Conservation (phyloP, 768 basidiomycete species). For the Russula sp. region DNA sequence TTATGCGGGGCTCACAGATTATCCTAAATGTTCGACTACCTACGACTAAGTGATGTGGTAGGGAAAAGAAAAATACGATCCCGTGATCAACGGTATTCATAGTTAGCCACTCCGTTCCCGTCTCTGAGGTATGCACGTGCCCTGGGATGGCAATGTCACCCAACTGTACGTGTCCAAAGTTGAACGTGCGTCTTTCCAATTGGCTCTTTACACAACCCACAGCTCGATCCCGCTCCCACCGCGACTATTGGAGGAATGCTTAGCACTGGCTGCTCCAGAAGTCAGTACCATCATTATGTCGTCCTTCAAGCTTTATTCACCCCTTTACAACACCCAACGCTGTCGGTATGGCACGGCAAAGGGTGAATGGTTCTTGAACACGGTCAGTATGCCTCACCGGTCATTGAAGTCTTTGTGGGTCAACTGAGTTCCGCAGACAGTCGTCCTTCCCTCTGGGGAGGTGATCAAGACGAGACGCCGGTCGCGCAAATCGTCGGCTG, state of each 20-base stretch:
- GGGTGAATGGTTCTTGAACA: constrained; percentile 86
- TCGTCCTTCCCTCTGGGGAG: constrained; percentile 82
- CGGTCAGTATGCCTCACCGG: constrained; percentile 38
- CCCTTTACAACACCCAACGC: constrained; percentile 50
- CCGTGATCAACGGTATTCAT: too few species aligned
- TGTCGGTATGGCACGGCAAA: constrained; percentile 87
- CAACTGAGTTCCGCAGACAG: constrained; percentile 47
- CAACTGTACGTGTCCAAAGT: constrained; percentile 39
- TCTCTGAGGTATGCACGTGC: too few species aligned
- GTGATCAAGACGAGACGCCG: constrained; percentile 84
- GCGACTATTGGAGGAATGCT: constrained; percentile 86
- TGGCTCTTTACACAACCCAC: neutral
- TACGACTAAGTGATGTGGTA: too few species aligned
- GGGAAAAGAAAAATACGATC: too few species aligned
- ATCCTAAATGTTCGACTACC: too few species aligned
- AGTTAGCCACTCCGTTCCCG: too few species aligned
- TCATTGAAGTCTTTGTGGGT: too few species aligned
- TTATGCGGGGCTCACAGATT: too few species aligned
- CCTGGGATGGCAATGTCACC: too few species aligned
- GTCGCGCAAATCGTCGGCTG: constrained; percentile 79
- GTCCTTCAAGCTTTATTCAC: neutral
- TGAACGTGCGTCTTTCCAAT: neutral
- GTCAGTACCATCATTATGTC: constrained; percentile 34
- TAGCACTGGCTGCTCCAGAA: constrained; percentile 82
- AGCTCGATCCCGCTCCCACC: constrained; percentile 74